These are phyloP conservation scores for Aspergillus aculeatinus DNA, from an alignment of 2,329 filamentous ascomycete genomes.

Conservation along the genomic window DNA sequence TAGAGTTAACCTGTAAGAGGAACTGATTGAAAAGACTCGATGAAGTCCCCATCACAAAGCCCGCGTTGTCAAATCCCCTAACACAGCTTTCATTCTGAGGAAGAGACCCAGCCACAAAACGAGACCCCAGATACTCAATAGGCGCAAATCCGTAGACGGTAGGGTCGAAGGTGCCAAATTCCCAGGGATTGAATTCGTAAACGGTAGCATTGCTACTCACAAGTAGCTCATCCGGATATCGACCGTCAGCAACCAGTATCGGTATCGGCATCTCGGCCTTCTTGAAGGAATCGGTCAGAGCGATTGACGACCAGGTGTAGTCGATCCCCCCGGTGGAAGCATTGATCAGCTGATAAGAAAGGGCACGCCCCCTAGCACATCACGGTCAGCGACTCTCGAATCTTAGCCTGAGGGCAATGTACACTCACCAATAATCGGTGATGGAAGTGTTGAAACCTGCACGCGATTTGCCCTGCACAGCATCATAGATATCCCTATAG, in stretches of 20 bases:
- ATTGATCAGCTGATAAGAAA: constrained; percentile 79
- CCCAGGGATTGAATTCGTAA: constrained; percentile 73
- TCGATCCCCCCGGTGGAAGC: constrained; percentile 68
- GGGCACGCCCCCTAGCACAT: constrained; percentile 60
- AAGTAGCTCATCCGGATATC: constrained; percentile 59
- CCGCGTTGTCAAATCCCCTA: constrained; percentile 75
- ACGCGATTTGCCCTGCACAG: constrained; percentile 61
- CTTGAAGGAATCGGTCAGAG: constrained; percentile 58
- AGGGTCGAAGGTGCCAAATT: constrained; percentile 73
- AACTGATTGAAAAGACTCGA: constrained; percentile 79
- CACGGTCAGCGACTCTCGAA: background rate
- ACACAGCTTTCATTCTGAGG: constrained; percentile 62
- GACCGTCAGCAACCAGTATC: constrained; percentile 66
- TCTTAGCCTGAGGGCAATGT: background rate
- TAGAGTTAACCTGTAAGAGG: constrained; percentile 62
- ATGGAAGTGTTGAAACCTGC: constrained; percentile 69
- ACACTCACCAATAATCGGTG: constrained; percentile 74
- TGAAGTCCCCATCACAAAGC: constrained; percentile 80
- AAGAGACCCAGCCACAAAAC: constrained; percentile 64
- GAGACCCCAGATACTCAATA: constrained; percentile 67
- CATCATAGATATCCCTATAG: constrained; percentile 58
- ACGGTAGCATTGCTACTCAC: constrained; percentile 70
- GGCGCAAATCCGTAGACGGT: constrained; percentile 69
- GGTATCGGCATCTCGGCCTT: constrained; percentile 66
- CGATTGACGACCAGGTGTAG: constrained; percentile 79